These are phyloP conservation scores for Trichophyton schoenleinii DNA, from an alignment of 2,329 filamentous ascomycete species.

Conservation along the genomic window DNA sequence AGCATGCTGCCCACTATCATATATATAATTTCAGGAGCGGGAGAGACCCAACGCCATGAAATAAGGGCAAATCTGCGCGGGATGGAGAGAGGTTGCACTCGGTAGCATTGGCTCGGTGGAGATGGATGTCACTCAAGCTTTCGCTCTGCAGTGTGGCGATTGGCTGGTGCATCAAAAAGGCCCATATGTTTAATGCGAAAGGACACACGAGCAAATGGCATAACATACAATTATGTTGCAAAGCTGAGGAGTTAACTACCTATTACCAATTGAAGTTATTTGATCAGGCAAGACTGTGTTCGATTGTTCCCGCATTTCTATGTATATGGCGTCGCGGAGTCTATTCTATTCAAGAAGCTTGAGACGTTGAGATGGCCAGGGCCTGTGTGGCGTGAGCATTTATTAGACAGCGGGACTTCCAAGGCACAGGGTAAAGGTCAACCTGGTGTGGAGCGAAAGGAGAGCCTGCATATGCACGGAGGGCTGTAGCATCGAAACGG, in stretches of 20 bases:
- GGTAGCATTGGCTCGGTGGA: background rate
- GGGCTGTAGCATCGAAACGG: background rate
- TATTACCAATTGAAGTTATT: background rate
- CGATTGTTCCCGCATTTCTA: background rate
- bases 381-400: background rate
- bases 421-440: background rate
- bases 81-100: constrained; percentile 2
- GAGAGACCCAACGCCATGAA: background rate
- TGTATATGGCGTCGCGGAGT: background rate
- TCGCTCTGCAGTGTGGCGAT: background rate
- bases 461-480: background rate
- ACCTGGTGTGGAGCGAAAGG: background rate
- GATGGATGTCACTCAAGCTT: background rate
- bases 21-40: background rate
- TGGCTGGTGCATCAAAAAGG: background rate
- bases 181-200: background rate
- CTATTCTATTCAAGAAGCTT: background rate
- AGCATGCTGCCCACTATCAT: background rate
- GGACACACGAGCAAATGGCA: background rate
- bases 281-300: background rate
- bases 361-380: background rate
- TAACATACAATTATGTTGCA: background rate
- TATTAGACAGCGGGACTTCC: background rate
- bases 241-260: background rate
- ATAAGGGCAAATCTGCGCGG: background rate